Conservation (phyloP, 306 rosid genomes). For the Cicer yamashitae region DNA sequence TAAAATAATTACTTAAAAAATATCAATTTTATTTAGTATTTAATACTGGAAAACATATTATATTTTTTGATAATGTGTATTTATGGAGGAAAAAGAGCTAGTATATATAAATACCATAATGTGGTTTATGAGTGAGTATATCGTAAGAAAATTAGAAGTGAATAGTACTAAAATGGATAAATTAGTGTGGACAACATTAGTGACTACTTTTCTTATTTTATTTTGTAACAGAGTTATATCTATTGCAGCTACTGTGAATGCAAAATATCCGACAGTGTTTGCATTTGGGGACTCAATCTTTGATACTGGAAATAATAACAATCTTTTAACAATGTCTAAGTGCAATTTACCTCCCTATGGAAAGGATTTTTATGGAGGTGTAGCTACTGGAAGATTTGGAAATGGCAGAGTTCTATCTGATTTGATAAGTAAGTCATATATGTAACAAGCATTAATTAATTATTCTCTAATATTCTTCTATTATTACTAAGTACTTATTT, state of each 20-base stretch:
- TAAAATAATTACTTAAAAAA: not conserved
- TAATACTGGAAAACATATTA: not conserved
- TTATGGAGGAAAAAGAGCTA: not conserved
- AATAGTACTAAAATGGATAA: slow-evolving; percentile 14
- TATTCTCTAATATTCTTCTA: not conserved
- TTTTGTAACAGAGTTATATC: not conserved
- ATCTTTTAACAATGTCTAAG: slow-evolving; percentile 46
- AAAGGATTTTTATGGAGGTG: slow-evolving; percentile 43
- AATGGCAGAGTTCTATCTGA: slow-evolving; percentile 61
- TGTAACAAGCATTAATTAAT: too few species aligned
- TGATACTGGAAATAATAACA: slow-evolving; percentile 85
- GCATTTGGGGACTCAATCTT: slow-evolving; percentile 84
- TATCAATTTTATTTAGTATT: not conserved
- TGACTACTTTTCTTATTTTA: not conserved
- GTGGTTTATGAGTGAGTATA: not conserved
- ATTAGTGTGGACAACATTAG: not conserved
- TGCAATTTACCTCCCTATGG: slow-evolving; percentile 77
- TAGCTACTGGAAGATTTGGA: slow-evolving; percentile 69
- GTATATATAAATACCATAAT: not conserved
- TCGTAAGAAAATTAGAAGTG: not conserved
- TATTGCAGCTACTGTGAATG: not conserved
- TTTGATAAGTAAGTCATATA: slow-evolving; percentile 57
- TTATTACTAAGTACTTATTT: not conserved
- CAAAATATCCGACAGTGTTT: slow-evolving; percentile 55
- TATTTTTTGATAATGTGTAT: not conserved